A percentile compares a stretch with the other conserved stretches of the same genome.
Conservation (phyloP, 257 asterid species). For the Solanum sparsipilum region DNA sequence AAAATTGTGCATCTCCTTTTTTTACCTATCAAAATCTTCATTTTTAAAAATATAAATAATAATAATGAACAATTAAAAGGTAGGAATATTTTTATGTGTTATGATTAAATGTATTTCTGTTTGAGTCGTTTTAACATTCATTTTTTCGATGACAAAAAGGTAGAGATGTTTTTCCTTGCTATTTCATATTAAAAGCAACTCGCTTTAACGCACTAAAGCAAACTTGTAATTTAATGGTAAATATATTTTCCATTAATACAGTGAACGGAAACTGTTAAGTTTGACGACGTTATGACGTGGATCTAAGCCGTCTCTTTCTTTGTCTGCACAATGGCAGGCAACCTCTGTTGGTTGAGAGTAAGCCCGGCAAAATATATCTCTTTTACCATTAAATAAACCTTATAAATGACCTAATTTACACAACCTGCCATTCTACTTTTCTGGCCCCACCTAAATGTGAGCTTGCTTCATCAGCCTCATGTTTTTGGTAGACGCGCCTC, state of each 20-base stretch:
- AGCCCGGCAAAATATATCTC: background rate
- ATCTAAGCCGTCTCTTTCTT: background rate
- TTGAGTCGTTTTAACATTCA: background rate
- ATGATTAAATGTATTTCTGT: background rate
- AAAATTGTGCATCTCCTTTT: no score
- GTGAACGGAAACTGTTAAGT: background rate
- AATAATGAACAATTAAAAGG: background rate
- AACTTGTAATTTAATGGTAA: background rate
- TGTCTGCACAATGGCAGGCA: conserved; percentile 13
- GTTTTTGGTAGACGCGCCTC: background rate
- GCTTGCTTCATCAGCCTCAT: background rate
- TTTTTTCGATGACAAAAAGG: background rate
- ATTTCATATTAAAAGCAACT: background rate
- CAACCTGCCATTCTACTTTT: background rate
- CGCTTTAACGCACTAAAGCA: background rate
- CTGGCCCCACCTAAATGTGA: background rate
- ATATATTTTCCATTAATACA: background rate
- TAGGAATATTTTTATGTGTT: background rate
- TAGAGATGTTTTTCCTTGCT: background rate
- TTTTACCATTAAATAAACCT: background rate
- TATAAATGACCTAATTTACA: background rate
- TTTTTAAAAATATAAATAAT: background rate
- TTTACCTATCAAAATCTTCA: background rate
- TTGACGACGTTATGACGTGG: background rate
- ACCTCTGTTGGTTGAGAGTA: conserved; percentile 6